Evolutionary conservation across 768 basidiomycete genomes (phyloP).

Genomic region (Psilocybe cubensis): DNA sequence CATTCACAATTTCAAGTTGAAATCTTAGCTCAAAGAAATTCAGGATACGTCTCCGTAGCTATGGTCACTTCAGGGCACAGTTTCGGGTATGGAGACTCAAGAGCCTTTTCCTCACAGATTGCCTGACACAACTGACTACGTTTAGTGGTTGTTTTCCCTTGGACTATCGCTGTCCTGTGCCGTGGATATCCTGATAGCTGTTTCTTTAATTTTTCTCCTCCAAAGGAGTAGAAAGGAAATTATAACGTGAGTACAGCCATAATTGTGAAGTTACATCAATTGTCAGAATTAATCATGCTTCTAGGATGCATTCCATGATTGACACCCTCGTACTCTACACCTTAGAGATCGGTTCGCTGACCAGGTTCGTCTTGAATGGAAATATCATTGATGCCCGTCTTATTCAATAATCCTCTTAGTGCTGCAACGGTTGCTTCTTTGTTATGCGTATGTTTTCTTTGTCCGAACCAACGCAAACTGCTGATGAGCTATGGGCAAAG

Average conservation of each 20-base stretch:
- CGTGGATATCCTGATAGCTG: slow-evolving; percentile 50
- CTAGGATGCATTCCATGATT: slow-evolving; percentile 47
- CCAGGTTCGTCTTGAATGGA: slow-evolving; percentile 32
- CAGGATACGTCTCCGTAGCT: slow-evolving; percentile 2
- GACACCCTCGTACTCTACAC: slow-evolving; percentile 49
- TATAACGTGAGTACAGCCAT: slow-evolving; percentile 31
- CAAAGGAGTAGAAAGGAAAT: slow-evolving; percentile 37
- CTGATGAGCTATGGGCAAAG: slow-evolving; percentile 23
- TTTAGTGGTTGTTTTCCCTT: slow-evolving; percentile 59
- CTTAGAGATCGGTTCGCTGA: slow-evolving; percentile 53
- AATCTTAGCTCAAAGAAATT: background rate
- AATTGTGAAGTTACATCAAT: background rate
- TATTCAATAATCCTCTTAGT: slow-evolving; percentile 17
- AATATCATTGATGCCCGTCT: background rate
- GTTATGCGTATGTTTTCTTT: slow-evolving; percentile 40
- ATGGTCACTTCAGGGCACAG: slow-evolving; percentile 8
- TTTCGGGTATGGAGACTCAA: slow-evolving; percentile 17
- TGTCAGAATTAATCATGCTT: background rate
- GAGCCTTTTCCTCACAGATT: too few relatives aligned
- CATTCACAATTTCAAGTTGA: background rate
- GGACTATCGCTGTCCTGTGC: slow-evolving; percentile 50
- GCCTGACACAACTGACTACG: too few relatives aligned
- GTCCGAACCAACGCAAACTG: background rate
- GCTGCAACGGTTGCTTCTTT: slow-evolving; percentile 48
- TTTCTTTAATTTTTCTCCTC: slow-evolving; percentile 45